Base-by-base conservation (phyloP, 2,329 filamentous ascomycete species). In the Biscogniauxia mediterranea region DNA sequence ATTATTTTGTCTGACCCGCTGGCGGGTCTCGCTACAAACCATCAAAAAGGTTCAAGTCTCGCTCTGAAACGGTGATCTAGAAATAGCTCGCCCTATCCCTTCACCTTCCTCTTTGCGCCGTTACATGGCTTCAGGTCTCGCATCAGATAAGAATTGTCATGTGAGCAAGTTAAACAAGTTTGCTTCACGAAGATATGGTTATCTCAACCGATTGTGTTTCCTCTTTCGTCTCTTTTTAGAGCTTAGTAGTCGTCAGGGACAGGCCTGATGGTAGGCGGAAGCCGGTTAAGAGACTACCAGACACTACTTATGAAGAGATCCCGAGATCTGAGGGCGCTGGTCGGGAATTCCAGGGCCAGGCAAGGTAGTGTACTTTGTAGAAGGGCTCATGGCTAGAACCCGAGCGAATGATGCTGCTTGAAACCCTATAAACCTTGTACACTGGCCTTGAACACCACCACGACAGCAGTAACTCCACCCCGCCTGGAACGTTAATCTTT, bases 401-500 rank as follows among this genome's bases (percentile, higher is more conserved):
- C 52, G 23, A 54, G 52, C 52, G 52, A 54, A 28, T 54, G 23
- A 26, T 23, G 51, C 51, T 26, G 5, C 51, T 19, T 26, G 20
- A 50, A 56, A 52, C 55, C 23, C 46, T 32, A 56, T 20, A 20
- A 19, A 25, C 25, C 46, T n/a, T 42, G 38, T 49, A 52, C 54
- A 59, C 38, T 38, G 62, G 57, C 62, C 52, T 52, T 52, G 17
- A 52, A 52, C 50, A 52, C 50, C 50, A 52, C 50, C 50, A 52
- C 50, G 8, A 52, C 50, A 57, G 23, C 59, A 52, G 55, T 20
- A 50, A 28, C 61, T 64, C 65, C 65, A 64, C 62, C 62, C 63
- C 56, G 52, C 61, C 59, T 66, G 64, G 64, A 66, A 67, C 65
- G 59, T 32, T 61, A 59, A 60, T 55, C 49, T 57, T 62, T 54